phyloP scores from a whole-genome alignment of 192 early-diverging fungal genomes.

The Umbelopsis isabellina region DNA sequence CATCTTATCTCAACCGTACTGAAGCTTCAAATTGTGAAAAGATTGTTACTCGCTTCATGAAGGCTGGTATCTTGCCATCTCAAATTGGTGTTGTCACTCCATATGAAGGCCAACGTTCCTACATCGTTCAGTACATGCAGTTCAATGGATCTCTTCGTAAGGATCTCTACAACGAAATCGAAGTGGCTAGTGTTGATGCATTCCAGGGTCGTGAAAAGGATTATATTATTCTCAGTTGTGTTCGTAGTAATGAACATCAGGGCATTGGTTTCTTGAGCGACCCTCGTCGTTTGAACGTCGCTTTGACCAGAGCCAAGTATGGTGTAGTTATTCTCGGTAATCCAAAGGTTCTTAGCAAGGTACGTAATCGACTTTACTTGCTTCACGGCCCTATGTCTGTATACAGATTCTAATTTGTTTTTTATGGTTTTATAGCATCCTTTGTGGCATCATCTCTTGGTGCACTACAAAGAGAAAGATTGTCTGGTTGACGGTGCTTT shows the following conservation, averaged over 20 bases:
- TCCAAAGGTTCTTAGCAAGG: slow-evolving; percentile 88
- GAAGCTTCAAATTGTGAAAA: slow-evolving; percentile 98
- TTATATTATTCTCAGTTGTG: slow-evolving; percentile 97
- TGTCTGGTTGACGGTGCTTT: slow-evolving; percentile 94
- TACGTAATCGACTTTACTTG: slow-evolving; percentile 19
- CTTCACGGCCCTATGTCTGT: background rate
- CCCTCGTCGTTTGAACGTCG: slow-evolving; percentile 90
- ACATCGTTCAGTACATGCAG: slow-evolving; percentile 95
- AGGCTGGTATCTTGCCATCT: slow-evolving; percentile 78
- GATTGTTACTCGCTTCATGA: slow-evolving; percentile 93
- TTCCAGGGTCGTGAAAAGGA: slow-evolving; percentile 99
- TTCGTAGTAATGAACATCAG: slow-evolving; percentile 96
- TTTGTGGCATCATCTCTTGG: slow-evolving; percentile 96
- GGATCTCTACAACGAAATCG: slow-evolving; percentile 98
- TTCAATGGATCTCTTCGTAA: slow-evolving; percentile 87
- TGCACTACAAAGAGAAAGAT: slow-evolving; percentile 86
- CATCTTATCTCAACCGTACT: slow-evolving; percentile 96
- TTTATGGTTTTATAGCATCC: slow-evolving; percentile 59
- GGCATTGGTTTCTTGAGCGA: slow-evolving; percentile 95
- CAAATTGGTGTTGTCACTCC: slow-evolving; percentile 99
- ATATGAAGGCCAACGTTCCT: slow-evolving; percentile 98
- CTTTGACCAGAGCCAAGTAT: slow-evolving; percentile 89
- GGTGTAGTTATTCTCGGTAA: slow-evolving; percentile 94
- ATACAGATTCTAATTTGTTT: background rate
- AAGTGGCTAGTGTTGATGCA: slow-evolving; percentile 98